A percentile compares a stretch with the other conserved stretches of the same genome.
Conservation (phyloP, 345 rosid genomes). For the Syzygium oleosum region DNA sequence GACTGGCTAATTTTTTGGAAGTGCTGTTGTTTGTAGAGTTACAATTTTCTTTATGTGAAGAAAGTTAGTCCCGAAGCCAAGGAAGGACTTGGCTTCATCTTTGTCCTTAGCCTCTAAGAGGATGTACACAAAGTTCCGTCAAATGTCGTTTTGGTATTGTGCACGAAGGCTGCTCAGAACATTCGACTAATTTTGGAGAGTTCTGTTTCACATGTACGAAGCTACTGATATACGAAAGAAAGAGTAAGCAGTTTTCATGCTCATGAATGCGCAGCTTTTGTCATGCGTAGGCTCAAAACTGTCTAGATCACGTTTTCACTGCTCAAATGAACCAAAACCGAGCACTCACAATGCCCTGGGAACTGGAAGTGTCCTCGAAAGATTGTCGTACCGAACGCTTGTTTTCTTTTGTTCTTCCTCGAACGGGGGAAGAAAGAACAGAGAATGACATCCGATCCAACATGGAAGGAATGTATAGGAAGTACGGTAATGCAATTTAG, state of each 20-base stretch:
- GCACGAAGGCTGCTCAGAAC: background rate
- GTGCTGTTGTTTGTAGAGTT: background rate
- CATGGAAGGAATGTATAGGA: background rate
- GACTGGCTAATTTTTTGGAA: background rate
- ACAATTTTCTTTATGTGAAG: background rate
- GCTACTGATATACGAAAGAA: background rate
- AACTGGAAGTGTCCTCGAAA: background rate
- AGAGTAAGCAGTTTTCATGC: background rate
- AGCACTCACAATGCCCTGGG: background rate
- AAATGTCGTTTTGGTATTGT: background rate
- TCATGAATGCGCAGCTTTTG: background rate
- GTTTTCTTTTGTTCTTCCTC: background rate
- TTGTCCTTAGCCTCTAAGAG: background rate
- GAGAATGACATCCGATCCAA: background rate
- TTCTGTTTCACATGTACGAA: background rate
- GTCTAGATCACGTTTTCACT: background rate
- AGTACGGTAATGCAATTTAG: background rate
- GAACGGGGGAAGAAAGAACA: background rate
- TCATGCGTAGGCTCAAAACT: background rate
- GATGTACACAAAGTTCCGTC: background rate
- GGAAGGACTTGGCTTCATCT: background rate
- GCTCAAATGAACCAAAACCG: background rate
- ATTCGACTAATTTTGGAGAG: background rate
- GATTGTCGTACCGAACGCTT: background rate
- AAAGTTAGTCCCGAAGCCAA: background rate